phyloP scores from a whole-genome alignment of 805 yeast species.

The Scheffersomyces stipitis region DNA sequence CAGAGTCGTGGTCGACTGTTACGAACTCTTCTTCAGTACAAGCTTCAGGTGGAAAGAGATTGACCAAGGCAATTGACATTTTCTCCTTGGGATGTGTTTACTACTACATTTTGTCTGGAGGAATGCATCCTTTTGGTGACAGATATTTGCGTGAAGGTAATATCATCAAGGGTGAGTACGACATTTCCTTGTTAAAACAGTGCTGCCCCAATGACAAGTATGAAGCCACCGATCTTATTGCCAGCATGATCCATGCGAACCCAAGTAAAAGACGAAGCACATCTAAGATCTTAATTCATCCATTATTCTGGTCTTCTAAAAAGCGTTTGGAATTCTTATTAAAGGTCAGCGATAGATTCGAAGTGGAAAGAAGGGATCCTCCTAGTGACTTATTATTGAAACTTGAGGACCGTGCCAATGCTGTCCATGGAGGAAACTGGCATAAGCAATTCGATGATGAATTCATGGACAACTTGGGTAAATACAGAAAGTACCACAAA shows the following conservation, averaged over 20 bases:
- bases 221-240: slow-evolving; percentile 74
- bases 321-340: slow-evolving; percentile 80
- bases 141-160: slow-evolving; percentile 85
- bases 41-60: slow-evolving; percentile 43
- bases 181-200: slow-evolving; percentile 46
- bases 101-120: slow-evolving; percentile 78
- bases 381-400: slow-evolving; percentile 58
- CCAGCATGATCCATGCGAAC: slow-evolving; percentile 66
- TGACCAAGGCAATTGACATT: slow-evolving; percentile 88
- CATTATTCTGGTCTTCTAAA: slow-evolving; percentile 78
- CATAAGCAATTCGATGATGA: slow-evolving; percentile 64
- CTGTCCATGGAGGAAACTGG: slow-evolving; percentile 74
- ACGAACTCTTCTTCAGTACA: not conserved
- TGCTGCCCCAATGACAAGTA: slow-evolving; percentile 42
- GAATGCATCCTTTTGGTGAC: slow-evolving; percentile 95
- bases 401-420: slow-evolving; percentile 54
- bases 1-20: slow-evolving; percentile 6
- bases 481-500: slow-evolving; percentile 83
- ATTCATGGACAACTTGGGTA: slow-evolving; percentile 82
- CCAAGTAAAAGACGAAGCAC: slow-evolving; percentile 77
- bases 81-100: slow-evolving; percentile 95
- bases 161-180: slow-evolving; percentile 66
- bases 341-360: slow-evolving; percentile 88
- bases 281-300: slow-evolving; percentile 68
- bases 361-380: slow-evolving; percentile 78